Base-by-base conservation (phyloP, 768 basidiomycete species). In the Leccinum imitatum region DNA sequence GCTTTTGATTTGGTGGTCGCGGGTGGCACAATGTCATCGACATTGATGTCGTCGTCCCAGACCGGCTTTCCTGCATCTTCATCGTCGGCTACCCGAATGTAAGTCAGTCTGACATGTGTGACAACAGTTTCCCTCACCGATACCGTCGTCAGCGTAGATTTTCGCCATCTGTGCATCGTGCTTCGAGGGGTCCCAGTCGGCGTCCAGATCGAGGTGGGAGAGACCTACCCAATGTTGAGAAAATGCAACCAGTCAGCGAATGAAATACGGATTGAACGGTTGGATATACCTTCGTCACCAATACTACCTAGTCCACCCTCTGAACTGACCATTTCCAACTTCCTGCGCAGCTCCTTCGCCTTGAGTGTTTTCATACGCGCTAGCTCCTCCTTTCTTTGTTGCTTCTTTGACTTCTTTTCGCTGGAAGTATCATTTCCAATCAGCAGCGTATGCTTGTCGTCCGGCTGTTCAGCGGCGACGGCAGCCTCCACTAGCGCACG, bases 21-120 rank as follows among this genome's bases (percentile, higher is more conserved):
- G 57, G 62, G 75, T 47, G 65, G 73, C 4, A 71, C 69, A 37
- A 93, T 85, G 69, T 91, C 85, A n/a, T 78, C 82, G 50, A 95
- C 83, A 63, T 93, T 86, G 58, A 95, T 85, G 66, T 97, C 94
- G 62, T 97, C 91, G 46, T 91, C 89, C 96, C 96, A 99, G 0
- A 77, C 75, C 3, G 97, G 97, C 75, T 96, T 96, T 63, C 84
- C 82, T 53, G 76, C 74, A 39, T 77, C 80, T 9, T 62, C 71
- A 7, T 78, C 79, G 31, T 63, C 71, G 56, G 14, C 69, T 70
- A 30, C 30, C 39, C 7, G 9, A 25, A n/a, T 10, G 30, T 61
- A 19, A 63, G 53, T 54, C 19, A 21, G 3, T 14, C 17, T 17
- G 6, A 17, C 15, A 14, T 31, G 4, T 5, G 15, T 7, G 4